These are phyloP conservation scores for Fusarium nisikadoi DNA, from an alignment of 2,329 filamentous ascomycete species.

Conservation along the genomic window DNA sequence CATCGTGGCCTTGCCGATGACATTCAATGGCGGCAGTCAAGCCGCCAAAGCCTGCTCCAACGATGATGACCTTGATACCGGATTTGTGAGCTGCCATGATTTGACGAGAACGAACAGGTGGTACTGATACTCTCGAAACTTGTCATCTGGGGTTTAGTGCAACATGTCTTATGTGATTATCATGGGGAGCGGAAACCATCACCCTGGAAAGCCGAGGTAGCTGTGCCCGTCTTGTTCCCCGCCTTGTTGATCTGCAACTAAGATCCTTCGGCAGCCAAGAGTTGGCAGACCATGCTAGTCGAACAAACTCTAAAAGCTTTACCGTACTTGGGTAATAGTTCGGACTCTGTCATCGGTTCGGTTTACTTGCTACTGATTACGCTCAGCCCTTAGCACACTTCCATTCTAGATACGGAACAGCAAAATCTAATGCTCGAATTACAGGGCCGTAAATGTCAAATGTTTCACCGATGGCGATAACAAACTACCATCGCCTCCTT, in stretches of 20 bases:
- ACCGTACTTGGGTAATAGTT: fast-evolving
- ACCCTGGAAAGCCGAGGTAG: constrained; percentile 8
- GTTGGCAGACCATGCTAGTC: neutral
- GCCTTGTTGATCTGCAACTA: neutral
- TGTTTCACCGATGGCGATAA: neutral
- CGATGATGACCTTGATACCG: constrained; percentile 30
- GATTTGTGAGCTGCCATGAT: constrained; percentile 23
- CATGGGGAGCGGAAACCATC: neutral
- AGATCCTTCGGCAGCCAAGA: neutral
- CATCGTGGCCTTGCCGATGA: constrained; percentile 23
- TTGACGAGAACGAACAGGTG: fast-evolving
- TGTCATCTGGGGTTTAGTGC: fast-evolving
- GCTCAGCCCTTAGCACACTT: no score
- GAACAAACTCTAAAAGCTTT: neutral
- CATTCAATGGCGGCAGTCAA: constrained; percentile 36
- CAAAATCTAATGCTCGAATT: neutral
- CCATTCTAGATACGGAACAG: neutral
- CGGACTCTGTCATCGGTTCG: neutral
- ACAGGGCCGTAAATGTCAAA: no score
- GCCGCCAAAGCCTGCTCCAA: constrained; percentile 34
- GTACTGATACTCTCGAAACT: fast-evolving
- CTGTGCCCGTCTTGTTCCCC: constrained; percentile 1
- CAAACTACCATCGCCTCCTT: neutral
- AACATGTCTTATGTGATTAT: neutral
- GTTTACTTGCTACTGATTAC: neutral